These are phyloP conservation scores for Scenedesmus sp. DNA, from an alignment of 163 green algal species.

Conservation along the genomic window DNA sequence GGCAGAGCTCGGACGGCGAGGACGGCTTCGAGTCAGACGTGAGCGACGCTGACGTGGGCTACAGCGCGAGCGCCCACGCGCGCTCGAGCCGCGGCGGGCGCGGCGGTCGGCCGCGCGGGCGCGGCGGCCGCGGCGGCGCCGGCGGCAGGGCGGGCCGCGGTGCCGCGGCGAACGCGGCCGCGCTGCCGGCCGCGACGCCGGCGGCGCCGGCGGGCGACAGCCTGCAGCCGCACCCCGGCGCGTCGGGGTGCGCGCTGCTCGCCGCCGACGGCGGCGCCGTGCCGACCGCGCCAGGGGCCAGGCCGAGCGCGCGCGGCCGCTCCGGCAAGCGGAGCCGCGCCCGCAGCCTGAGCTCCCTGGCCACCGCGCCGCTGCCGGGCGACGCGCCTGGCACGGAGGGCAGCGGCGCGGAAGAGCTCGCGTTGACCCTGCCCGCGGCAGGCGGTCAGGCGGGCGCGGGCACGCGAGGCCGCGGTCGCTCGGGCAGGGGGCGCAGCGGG, in stretches of 20 bases:
- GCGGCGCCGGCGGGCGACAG: no score
- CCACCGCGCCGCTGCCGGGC: neutral
- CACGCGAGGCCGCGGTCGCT: no score
- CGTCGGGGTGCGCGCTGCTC: no score
- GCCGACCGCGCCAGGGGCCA: constrained; percentile 5
- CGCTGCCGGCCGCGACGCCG: no score
- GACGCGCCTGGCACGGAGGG: no score
- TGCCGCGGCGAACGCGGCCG: no score
- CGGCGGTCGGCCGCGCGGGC: neutral
- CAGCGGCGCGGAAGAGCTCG: neutral
- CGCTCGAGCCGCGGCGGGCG: neutral
- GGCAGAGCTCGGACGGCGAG: neutral
- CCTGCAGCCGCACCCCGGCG: no score
- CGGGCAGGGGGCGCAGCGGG: no score
- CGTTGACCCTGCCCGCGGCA: neutral
- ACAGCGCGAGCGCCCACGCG: constrained; percentile 7
- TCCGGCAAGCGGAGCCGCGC: neutral
- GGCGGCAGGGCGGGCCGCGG: neutral
- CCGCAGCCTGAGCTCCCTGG: neutral
- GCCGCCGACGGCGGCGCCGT: no score
- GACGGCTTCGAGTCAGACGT: constrained; percentile 1
- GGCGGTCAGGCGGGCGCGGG: no score
- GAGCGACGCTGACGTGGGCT: constrained; percentile 19
- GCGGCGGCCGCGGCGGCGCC: no score
- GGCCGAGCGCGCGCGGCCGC: neutral